These are phyloP conservation scores for Cyathus striatus DNA, from an alignment of 768 basidiomycete species.

Conservation along the genomic window DNA sequence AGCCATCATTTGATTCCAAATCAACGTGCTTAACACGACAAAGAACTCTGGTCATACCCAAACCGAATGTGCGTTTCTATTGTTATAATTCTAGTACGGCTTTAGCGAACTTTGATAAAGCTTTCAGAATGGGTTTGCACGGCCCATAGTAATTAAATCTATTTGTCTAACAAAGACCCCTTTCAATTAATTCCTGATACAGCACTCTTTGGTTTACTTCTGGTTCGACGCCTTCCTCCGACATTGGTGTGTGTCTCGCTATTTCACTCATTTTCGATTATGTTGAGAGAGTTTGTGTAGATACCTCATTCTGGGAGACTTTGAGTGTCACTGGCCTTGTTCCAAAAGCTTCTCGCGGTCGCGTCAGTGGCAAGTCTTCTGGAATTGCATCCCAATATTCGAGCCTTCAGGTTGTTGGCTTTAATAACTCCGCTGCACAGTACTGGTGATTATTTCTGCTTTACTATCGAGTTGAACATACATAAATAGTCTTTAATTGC, in stretches of 20 bases:
- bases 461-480: background rate
- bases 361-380: constrained; percentile 22
- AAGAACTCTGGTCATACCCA: constrained; percentile 33
- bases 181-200: background rate
- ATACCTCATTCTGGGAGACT: constrained; percentile 23
- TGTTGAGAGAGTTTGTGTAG: constrained; percentile 8
- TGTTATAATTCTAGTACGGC: no score
- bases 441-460: constrained; percentile 19
- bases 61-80: constrained; percentile 26
- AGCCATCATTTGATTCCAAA: background rate
- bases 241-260: constrained; percentile 13
- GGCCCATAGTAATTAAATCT: constrained; percentile 27
- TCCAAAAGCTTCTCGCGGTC: constrained; percentile 16
- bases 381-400: constrained; percentile 17
- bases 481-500: background rate
- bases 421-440: constrained; percentile 22
- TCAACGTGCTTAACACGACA: background rate
- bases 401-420: constrained; percentile 17
- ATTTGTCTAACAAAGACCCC: background rate
- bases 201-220: constrained; percentile 34
- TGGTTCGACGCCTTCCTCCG: constrained; percentile 22
- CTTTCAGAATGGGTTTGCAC: constrained; percentile 25
- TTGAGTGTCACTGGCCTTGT: constrained; percentile 18
- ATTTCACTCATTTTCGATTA: background rate
- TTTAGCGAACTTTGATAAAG: no score